Evolutionary conservation across 768 basidiomycete species (phyloP).

Genomic region (Cystobasidiopsis lactophilus): DNA sequence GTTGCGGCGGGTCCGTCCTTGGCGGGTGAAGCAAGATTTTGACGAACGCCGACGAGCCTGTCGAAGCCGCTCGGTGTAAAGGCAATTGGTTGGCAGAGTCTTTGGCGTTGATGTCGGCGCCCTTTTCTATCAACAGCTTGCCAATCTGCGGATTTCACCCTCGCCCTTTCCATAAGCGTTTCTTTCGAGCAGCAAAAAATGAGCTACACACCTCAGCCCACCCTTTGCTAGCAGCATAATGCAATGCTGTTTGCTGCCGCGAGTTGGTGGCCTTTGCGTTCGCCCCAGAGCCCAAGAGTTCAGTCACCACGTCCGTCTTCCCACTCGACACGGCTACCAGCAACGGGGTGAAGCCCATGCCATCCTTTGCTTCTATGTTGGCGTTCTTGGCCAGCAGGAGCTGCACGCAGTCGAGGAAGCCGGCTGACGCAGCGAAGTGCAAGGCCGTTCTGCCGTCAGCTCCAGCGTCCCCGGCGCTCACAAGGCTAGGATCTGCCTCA

Average conservation of each 20-base stretch:
- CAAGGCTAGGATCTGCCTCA: not conserved
- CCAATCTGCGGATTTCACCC: slow-evolving; percentile 17
- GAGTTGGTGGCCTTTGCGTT: slow-evolving; percentile 48
- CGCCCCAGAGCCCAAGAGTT: not conserved
- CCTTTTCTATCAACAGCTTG: slow-evolving; percentile 16
- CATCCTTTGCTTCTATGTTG: slow-evolving; percentile 4
- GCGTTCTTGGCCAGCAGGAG: slow-evolving; percentile 1
- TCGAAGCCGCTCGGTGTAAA: slow-evolving; percentile 87
- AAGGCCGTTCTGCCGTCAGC: slow-evolving; percentile 2
- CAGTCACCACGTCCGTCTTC: not conserved
- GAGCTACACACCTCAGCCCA: not conserved
- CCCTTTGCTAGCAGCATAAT: not conserved
- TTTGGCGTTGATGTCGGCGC: slow-evolving; percentile 62
- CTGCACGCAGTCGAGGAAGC: slow-evolving; percentile 6
- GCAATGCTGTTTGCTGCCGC: slow-evolving; percentile 62
- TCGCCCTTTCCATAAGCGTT: no score
- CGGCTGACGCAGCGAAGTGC: slow-evolving; percentile 3
- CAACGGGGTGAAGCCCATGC: slow-evolving; percentile 7
- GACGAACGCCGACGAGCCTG: slow-evolving; percentile 75
- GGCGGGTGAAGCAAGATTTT: slow-evolving; percentile 40
- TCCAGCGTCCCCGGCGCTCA: not conserved
- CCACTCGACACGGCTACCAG: slow-evolving; percentile 3
- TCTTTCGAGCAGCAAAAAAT: not conserved
- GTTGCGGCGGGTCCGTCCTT: slow-evolving; percentile 18
- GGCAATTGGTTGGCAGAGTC: slow-evolving; percentile 85